Percentiles rank a stretch among this genome's conserved stretches.
These are phyloP conservation scores for Myriosclerotinia curreyana DNA, from an alignment of 2,329 filamentous ascomycete genomes.

Conservation along the genomic window DNA sequence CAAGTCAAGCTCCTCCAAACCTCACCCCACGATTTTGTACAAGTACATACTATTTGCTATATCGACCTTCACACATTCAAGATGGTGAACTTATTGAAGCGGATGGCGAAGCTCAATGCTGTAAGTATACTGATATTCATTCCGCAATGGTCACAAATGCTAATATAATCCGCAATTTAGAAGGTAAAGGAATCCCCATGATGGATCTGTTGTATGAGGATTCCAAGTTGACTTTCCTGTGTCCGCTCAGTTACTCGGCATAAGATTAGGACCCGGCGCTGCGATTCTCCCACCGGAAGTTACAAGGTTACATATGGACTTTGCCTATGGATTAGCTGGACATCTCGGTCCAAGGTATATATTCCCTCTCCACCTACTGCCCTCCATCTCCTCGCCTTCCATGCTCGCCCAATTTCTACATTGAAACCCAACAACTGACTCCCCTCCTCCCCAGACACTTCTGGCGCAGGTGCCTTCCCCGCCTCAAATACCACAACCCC, in stretches of 20 bases:
- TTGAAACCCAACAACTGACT: slow-evolving; percentile 13
- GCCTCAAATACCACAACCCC: slow-evolving; percentile 94
- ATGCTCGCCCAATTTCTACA: slow-evolving; percentile 25
- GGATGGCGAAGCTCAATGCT: slow-evolving; percentile 70
- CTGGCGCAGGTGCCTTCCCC: slow-evolving; percentile 77
- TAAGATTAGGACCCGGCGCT: slow-evolving; percentile 81
- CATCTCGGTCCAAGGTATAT: slow-evolving; percentile 69
- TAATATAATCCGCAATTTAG: slow-evolving; percentile 37
- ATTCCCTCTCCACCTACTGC: not conserved
- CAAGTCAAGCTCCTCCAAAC: slow-evolving; percentile 11
- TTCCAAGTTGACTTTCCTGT: slow-evolving; percentile 28
- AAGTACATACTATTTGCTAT: not conserved
- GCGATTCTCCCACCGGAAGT: slow-evolving; percentile 75
- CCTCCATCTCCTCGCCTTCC: not conserved
- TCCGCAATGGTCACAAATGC: slow-evolving; percentile 19
- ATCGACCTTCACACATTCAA: slow-evolving; percentile 28
- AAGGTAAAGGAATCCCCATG: slow-evolving; percentile 42
- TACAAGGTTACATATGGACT: slow-evolving; percentile 71
- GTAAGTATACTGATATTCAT: slow-evolving; percentile 50
- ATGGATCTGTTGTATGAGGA: slow-evolving; percentile 9
- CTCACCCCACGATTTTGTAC: slow-evolving; percentile 16
- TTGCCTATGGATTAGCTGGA: slow-evolving; percentile 60
- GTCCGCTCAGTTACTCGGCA: slow-evolving; percentile 59
- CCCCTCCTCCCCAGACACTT: slow-evolving; percentile 64
- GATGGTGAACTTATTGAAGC: slow-evolving; percentile 60